These are phyloP conservation scores for Pseudisothecium myosuroides DNA, from an alignment of 225 moss, liverwort and hornwort species.

Conservation along the genomic window DNA sequence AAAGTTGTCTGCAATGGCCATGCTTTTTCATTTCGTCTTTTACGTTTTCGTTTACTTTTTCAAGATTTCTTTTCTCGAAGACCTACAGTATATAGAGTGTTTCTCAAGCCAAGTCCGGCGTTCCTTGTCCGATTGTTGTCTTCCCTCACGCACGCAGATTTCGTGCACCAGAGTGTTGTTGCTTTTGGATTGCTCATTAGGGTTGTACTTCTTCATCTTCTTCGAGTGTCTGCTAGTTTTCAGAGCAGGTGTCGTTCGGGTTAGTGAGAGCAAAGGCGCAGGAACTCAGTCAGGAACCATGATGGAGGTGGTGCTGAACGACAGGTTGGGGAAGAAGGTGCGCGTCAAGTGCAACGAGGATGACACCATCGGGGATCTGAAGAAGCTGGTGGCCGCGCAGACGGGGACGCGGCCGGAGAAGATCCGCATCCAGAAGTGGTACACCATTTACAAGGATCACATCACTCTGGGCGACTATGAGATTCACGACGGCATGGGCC, in stretches of 20 bases:
- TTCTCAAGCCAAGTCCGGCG: not conserved
- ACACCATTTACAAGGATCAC: constrained; percentile 81
- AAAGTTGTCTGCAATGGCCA: not conserved
- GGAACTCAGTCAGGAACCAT: constrained; percentile 20
- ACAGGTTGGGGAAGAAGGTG: constrained; percentile 78
- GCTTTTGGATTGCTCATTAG: not conserved
- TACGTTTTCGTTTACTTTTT: not conserved
- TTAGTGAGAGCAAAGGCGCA: constrained; percentile 27
- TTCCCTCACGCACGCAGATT: not conserved
- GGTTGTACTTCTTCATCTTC: not conserved
- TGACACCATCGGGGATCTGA: constrained; percentile 75
- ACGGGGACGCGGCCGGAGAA: constrained; percentile 83
- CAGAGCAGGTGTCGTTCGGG: not conserved
- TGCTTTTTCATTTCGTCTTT: not conserved
- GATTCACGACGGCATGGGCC: constrained; percentile 77
- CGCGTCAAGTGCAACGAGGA: constrained; percentile 79
- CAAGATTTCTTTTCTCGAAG: no score
- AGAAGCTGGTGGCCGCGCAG: constrained; percentile 83
- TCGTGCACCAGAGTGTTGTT: not conserved
- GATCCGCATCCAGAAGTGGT: constrained; percentile 88
- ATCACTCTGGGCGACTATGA: constrained; percentile 72
- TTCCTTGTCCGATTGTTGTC: not conserved
- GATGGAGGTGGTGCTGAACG: constrained; percentile 92
- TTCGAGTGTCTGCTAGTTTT: not conserved
- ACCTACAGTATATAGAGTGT: not conserved